Conservation (phyloP, 306 rosid species). For the Coriaria nepalensis region DNA sequence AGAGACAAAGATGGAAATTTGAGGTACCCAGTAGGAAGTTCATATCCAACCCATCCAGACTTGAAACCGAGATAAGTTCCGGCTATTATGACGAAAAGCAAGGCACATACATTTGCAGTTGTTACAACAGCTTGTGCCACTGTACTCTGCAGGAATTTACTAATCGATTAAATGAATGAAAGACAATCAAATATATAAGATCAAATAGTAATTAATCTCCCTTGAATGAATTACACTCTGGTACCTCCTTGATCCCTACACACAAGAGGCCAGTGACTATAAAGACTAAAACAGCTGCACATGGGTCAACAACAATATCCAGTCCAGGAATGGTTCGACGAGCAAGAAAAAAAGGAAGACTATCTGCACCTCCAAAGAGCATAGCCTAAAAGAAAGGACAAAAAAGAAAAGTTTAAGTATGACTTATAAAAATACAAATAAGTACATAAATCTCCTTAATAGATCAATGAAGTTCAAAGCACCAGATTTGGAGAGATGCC, state of each 20-base stretch:
- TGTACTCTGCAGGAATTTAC: slow-evolving; percentile 45
- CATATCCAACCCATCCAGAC: slow-evolving; percentile 90
- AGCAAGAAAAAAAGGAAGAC: slow-evolving; percentile 55
- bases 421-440: too few species aligned
- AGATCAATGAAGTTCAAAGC: background rate
- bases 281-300: slow-evolving; percentile 68
- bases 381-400: slow-evolving; percentile 37
- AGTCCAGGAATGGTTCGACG: slow-evolving; percentile 63
- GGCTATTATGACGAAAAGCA: slow-evolving; percentile 61
- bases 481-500: slow-evolving; percentile 93
- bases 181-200: too few species aligned
- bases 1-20: slow-evolving; percentile 7
- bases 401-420: background rate
- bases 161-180: too few species aligned
- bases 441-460: too few species aligned
- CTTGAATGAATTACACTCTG: too few species aligned
- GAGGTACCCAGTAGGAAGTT: slow-evolving; percentile 61
- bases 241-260: slow-evolving; percentile 88
- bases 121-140: slow-evolving; percentile 62
- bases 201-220: too few species aligned
- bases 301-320: slow-evolving; percentile 67
- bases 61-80: slow-evolving; percentile 80
- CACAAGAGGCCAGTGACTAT: slow-evolving; percentile 67
- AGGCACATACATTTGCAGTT: slow-evolving; percentile 60
- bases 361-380: slow-evolving; percentile 64